phyloP scores from a whole-genome alignment of 2,329 filamentous ascomycete species.

The Mariannaea sp. region DNA sequence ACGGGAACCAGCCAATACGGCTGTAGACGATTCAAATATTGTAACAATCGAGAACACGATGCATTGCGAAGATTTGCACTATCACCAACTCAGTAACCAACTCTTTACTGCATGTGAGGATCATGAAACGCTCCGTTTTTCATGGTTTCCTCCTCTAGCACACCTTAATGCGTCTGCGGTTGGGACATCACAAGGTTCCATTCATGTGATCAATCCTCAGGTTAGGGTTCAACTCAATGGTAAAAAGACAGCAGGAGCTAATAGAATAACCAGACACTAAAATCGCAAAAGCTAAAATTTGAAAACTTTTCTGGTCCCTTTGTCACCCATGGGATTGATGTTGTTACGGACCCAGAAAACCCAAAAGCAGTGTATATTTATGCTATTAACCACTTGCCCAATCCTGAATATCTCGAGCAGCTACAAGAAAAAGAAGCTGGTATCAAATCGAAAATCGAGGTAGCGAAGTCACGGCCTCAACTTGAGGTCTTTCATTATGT shows the following conservation, averaged over 20 bases:
- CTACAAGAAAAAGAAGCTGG: background rate
- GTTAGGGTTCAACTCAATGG: constrained; percentile 41
- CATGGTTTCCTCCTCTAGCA: constrained; percentile 58
- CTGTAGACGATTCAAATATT: constrained; percentile 35
- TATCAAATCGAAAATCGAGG: constrained; percentile 28
- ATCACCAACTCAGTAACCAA: constrained; percentile 52
- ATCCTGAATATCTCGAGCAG: constrained; percentile 44
- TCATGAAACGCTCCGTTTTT: constrained; percentile 44
- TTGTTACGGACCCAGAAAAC: constrained; percentile 54
- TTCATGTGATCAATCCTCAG: constrained; percentile 59
- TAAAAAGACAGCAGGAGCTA: background rate
- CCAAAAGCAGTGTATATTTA: constrained; percentile 59
- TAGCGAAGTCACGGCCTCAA: constrained; percentile 53
- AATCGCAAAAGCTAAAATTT: constrained; percentile 45
- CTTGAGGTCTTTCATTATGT: constrained; percentile 63
- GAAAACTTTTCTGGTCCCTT: constrained; percentile 59
- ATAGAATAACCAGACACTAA: background rate
- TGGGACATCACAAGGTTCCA: constrained; percentile 46
- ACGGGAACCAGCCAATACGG: constrained; percentile 30
- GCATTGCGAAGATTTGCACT: constrained; percentile 65
- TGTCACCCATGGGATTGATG: constrained; percentile 64
- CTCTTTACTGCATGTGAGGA: constrained; percentile 64
- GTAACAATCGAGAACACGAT: constrained; percentile 55
- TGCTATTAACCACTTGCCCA: constrained; percentile 63
- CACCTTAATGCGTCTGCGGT: constrained; percentile 47